phyloP scores from a whole-genome alignment of 495 filamentous ascomycete species.

The Tirmania nivea region DNA sequence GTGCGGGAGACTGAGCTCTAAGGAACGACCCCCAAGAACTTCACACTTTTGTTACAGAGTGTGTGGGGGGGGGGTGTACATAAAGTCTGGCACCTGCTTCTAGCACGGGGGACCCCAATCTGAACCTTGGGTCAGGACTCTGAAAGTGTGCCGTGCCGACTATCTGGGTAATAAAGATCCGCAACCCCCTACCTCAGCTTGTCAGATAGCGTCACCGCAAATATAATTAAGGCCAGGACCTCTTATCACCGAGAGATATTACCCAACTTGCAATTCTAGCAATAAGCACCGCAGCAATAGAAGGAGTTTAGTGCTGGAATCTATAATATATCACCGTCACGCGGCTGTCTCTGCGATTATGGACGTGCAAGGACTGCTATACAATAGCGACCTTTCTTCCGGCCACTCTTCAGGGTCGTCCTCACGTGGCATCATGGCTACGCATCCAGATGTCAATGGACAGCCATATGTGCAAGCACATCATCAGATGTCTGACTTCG shows the following conservation, averaged over 20 bases:
- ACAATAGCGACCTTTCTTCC: conserved; percentile 18
- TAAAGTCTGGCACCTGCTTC: not conserved
- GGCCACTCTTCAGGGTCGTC: conserved; percentile 12
- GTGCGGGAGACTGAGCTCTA: conserved; percentile 15
- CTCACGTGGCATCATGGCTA: conserved; percentile 19
- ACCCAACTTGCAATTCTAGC: conserved; percentile 20
- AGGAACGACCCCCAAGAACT: conserved; percentile 3
- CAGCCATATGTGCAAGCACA: conserved; percentile 15
- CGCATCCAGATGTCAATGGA: conserved; percentile 14
- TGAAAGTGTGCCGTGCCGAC: not conserved
- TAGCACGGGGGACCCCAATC: not conserved
- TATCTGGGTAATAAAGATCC: not conserved
- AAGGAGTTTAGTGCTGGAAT: conserved; percentile 17
- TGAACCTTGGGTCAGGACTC: not conserved
- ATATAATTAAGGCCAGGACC: not conserved
- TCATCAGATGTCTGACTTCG: conserved; percentile 18
- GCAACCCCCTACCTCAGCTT: conserved; percentile 13
- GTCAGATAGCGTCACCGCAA: conserved; percentile 8
- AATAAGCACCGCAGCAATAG: conserved; percentile 16
- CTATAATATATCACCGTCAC: conserved; percentile 14
- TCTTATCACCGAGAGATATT: not conserved
- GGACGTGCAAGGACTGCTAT: conserved; percentile 21
- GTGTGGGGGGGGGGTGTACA: conserved; percentile 14
- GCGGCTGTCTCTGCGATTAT: conserved; percentile 18
- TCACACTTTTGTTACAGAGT: conserved; percentile 9